phyloP scores from a whole-genome alignment of 176 grass and related monocot species.

The Zea mays region DNA sequence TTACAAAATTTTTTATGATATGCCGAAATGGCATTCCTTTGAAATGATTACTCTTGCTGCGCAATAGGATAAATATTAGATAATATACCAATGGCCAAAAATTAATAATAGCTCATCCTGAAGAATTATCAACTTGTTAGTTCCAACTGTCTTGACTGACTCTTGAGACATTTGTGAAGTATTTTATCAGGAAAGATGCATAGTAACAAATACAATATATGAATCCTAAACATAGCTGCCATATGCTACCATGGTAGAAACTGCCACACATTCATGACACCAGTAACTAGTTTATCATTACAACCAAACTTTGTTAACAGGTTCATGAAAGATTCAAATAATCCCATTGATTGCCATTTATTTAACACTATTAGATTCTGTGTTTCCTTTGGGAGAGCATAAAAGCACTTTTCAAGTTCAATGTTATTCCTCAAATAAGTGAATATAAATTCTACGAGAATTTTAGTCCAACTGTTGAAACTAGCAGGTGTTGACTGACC shows the following conservation, averaged over 20 bases:
- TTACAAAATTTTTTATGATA: constrained; percentile 91
- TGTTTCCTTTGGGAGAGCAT: background rate
- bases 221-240: background rate
- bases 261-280: background rate
- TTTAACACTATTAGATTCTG: background rate
- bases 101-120: constrained; percentile 9
- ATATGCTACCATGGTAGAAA: constrained; percentile 17
- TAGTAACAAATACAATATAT: background rate
- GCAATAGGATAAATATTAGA: constrained; percentile 42
- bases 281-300: constrained; percentile 6
- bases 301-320: background rate
- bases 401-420: background rate
- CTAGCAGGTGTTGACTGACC: background rate
- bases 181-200: constrained; percentile 18
- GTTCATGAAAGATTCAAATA: background rate
- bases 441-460: constrained; percentile 6
- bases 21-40: constrained; percentile 94
- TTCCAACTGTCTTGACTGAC: background rate
- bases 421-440: background rate
- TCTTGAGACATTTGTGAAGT: background rate
- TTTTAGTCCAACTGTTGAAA: constrained; percentile 13
- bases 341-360: constrained; percentile 9
- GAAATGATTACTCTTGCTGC: constrained; percentile 80
- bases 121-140: constrained; percentile 12
- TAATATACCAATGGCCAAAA: background rate